Conservation (phyloP, 2,329 filamentous ascomycete genomes). For the Trichophyton rubrum region DNA sequence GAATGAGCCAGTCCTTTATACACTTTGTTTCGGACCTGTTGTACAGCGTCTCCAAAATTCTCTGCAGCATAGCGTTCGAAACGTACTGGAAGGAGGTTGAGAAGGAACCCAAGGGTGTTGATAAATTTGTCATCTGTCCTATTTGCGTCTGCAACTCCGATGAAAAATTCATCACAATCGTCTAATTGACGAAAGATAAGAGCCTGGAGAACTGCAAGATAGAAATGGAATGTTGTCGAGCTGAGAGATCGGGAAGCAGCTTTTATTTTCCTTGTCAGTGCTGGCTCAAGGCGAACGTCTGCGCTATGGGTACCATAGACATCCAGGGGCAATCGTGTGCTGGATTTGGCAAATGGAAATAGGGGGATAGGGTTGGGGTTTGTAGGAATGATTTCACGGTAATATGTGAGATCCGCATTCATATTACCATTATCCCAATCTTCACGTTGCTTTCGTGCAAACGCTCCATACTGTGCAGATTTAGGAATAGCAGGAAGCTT, state of each 20-base stretch:
- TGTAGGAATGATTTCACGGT: slow-evolving; percentile 10
- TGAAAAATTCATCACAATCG: slow-evolving; percentile 28
- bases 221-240: slow-evolving; percentile 36
- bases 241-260: slow-evolving; percentile 14
- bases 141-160: slow-evolving; percentile 40
- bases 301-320: background rate
- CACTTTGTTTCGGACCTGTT: slow-evolving; percentile 16
- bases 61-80: slow-evolving; percentile 21
- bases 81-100: slow-evolving; percentile 40
- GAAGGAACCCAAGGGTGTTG: slow-evolving; percentile 34
- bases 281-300: background rate
- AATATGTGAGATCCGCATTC: slow-evolving; percentile 16
- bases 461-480: slow-evolving; percentile 27
- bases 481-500: slow-evolving; percentile 15
- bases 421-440: slow-evolving; percentile 20
- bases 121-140: slow-evolving; percentile 22
- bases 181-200: slow-evolving; percentile 27
- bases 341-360: background rate
- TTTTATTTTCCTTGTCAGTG: slow-evolving; percentile 17
- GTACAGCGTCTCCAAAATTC: slow-evolving; percentile 23
- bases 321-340: background rate
- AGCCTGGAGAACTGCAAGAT: slow-evolving; percentile 31
- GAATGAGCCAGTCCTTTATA: slow-evolving; percentile 34
- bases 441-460: slow-evolving; percentile 21
- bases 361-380: background rate